Base-by-base conservation (phyloP, 257 asterid species). In the Nyctanthes arbortristis region DNA sequence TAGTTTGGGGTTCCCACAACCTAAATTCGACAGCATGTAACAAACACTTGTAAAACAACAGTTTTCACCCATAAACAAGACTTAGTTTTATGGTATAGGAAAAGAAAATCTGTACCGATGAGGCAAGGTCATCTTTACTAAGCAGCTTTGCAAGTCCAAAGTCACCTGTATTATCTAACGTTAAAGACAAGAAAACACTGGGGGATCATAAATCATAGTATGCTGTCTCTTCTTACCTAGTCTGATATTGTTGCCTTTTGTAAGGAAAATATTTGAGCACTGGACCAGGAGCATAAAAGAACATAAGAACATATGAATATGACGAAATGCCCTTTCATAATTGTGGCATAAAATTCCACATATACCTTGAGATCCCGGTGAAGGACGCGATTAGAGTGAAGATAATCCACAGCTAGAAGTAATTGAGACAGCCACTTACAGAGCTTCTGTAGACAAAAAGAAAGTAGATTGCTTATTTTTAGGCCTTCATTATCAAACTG, bases 1-100 rank as follows among this genome's bases (percentile, higher is more conserved):
- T 93, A 93, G 77, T 87, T 88, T 62, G 97, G 98, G 60, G 98
- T 93, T 28, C 98, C 97, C 30, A 93, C 98, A 13, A 93, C 85
- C 98, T 93, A 58, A 10, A 65, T 4, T n/a, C n/a, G n/a, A n/a
- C 14, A 59, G 55, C 4, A 13, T 13, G 18, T 5, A 4, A 49
- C 28, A 40, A 54, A 11, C 16, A 55, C n/a, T n/a, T n/a, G n/a
- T n/a, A n/a, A n/a, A n/a, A 31, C 27, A 7, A 22, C 20, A 37
- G 24, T 59, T n/a, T n/a, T 27, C 11, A 27, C 49, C 3, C 30
- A 34, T 65, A 2, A 20, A 10, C 4, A 56, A 43, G 24, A 16
- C 24, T 43, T 43, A 9, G 18, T 4, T 3, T 60, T 33, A 35
- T 59, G 28, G 75, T 8, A 45, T 54, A 71, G 47, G 59, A 62